These are phyloP conservation scores for Xerocomus nothofagi DNA, from an alignment of 1,284 basidiomycete genomes.

Conservation along the genomic window DNA sequence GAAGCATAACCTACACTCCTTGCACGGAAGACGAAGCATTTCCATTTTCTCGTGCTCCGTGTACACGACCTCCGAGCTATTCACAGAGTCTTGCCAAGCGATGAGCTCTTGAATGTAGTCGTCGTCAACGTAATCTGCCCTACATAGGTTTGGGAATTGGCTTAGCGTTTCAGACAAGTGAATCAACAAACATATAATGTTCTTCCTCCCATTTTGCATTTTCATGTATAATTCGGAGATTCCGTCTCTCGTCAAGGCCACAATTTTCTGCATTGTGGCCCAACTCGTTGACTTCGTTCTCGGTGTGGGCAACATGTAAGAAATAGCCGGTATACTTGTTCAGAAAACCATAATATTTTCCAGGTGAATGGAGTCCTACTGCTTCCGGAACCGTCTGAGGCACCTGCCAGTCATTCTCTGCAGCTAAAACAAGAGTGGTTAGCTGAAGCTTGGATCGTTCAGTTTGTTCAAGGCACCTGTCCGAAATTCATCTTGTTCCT, in stretches of 20 bases:
- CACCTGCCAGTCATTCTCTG: constrained; percentile 74
- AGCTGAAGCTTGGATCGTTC: constrained; percentile 1
- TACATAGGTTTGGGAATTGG: constrained; percentile 30
- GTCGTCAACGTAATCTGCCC: constrained; percentile 77
- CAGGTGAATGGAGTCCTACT: constrained; percentile 39
- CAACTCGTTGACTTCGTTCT: constrained; percentile 79
- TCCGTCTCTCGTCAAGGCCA: constrained; percentile 45
- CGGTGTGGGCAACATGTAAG: constrained; percentile 62
- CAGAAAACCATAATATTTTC: constrained; percentile 70
- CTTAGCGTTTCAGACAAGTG: neutral
- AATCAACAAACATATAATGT: constrained; percentile 66
- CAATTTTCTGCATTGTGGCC: constrained; percentile 62
- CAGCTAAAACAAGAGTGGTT: constrained; percentile 45
- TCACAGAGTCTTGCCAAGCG: constrained; percentile 57
- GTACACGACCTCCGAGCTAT: constrained; percentile 46
- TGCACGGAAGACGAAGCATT: constrained; percentile 70
- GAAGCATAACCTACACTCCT: constrained; percentile 60
- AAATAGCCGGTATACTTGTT: constrained; percentile 73
- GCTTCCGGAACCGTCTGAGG: constrained; percentile 57
- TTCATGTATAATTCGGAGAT: constrained; percentile 55
- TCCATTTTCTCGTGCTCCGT: constrained; percentile 67
- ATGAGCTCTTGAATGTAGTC: constrained; percentile 70
- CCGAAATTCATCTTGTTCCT: constrained; percentile 53
- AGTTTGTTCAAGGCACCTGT: constrained; percentile 45
- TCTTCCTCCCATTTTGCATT: constrained; percentile 78